These are phyloP conservation scores for Kodamaea sp. DNA, from an alignment of 1,139 yeast genomes.

Conservation along the genomic window DNA sequence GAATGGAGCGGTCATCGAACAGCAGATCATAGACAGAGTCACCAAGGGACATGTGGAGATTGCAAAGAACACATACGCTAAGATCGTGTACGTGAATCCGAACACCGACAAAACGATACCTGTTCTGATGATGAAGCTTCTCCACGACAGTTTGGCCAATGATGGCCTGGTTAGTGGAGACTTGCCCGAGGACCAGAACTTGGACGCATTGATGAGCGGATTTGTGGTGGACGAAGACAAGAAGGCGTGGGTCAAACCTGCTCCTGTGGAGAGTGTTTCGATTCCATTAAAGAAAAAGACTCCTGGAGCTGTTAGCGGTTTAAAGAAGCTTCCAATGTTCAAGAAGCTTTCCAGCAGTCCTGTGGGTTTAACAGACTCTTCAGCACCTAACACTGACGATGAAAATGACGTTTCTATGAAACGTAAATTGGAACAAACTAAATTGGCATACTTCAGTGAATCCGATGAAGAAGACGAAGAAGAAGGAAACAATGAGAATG, in stretches of 20 bases:
- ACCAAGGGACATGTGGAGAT: slow-evolving; percentile 57
- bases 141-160: slow-evolving; percentile 42
- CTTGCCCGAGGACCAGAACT: slow-evolving; percentile 49
- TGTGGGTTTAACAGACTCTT: slow-evolving; percentile 45
- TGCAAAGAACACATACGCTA: slow-evolving; percentile 42
- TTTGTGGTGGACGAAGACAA: slow-evolving; percentile 45
- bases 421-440: slow-evolving; percentile 47
- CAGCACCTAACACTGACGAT: slow-evolving; percentile 38
- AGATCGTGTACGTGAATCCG: slow-evolving; percentile 63
- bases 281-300: slow-evolving; percentile 28
- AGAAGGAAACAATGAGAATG: slow-evolving; percentile 48
- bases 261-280: slow-evolving; percentile 29
- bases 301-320: slow-evolving; percentile 6
- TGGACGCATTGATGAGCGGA: slow-evolving; percentile 67
- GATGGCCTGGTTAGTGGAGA: slow-evolving; percentile 58
- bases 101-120: slow-evolving; percentile 48
- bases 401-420: slow-evolving; percentile 42
- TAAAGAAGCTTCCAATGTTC: slow-evolving; percentile 15
- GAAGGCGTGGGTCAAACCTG: slow-evolving; percentile 47
- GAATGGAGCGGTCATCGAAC: slow-evolving; percentile 29
- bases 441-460: slow-evolving; percentile 55
- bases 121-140: slow-evolving; percentile 37
- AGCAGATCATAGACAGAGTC: slow-evolving; percentile 72
- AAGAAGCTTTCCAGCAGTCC: slow-evolving; percentile 14
- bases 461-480: slow-evolving; percentile 44